These are phyloP conservation scores for Teunomyces barrocoloradensis DNA, from an alignment of 805 yeast genomes.

Conservation along the genomic window DNA sequence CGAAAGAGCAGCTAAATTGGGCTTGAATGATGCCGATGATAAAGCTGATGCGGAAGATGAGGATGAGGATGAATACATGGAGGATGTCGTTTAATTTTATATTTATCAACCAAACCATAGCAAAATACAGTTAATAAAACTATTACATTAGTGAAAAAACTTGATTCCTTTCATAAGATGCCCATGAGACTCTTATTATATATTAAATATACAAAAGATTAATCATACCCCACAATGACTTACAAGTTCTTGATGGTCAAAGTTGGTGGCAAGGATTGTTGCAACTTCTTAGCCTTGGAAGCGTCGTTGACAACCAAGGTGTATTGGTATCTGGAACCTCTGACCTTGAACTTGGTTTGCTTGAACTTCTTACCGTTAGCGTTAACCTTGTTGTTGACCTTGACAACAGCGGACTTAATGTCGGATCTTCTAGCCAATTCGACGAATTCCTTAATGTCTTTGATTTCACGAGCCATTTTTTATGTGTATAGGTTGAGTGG, in stretches of 20 bases:
- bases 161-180: slow-evolving; percentile 2
- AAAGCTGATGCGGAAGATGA: slow-evolving; percentile 50
- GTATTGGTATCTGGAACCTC: slow-evolving; percentile 93
- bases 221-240: slow-evolving; percentile 15
- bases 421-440: slow-evolving; percentile 96
- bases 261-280: slow-evolving; percentile 96
- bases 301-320: slow-evolving; percentile 94
- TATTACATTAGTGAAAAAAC: background rate
- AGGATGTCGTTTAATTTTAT: slow-evolving; percentile 52
- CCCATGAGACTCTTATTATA: slow-evolving; percentile 6
- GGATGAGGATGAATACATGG: slow-evolving; percentile 72
- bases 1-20: slow-evolving; percentile 66
- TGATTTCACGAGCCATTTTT: slow-evolving; percentile 56
- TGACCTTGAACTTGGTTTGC: slow-evolving; percentile 98
- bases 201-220: slow-evolving; percentile 11
- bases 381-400: slow-evolving; percentile 83
- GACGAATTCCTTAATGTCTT: slow-evolving; percentile 96
- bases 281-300: slow-evolving; percentile 95
- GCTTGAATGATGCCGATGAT: slow-evolving; percentile 44
- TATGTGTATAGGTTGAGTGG: slow-evolving; percentile 1
- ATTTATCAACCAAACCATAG: background rate
- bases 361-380: slow-evolving; percentile 79
- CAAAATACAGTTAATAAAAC: background rate
- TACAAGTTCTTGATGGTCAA: slow-evolving; percentile 61
- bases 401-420: slow-evolving; percentile 89